phyloP scores from a whole-genome alignment of 2,329 filamentous ascomycete genomes.

The Teratosphaeria zuluensis region DNA sequence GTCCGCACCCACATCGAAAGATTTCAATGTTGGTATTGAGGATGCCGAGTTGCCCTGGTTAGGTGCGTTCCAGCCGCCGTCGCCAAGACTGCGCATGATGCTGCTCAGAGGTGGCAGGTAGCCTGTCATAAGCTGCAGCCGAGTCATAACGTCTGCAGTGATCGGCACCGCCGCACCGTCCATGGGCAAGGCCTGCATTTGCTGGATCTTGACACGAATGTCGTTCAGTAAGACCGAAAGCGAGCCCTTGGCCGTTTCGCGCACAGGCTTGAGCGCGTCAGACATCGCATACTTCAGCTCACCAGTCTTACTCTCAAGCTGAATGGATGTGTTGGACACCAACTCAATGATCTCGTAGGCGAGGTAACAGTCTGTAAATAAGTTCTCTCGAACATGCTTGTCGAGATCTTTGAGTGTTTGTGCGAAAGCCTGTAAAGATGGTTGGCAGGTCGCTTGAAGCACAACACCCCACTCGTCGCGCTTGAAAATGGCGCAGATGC shows the following conservation, averaged over 20 bases:
- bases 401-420: conserved; percentile 84
- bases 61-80: conserved; percentile 71
- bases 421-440: conserved; percentile 69
- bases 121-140: conserved; percentile 75
- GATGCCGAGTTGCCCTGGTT: conserved; percentile 49
- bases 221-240: conserved; percentile 77
- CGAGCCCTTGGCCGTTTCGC: conserved; percentile 84
- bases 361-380: conserved; percentile 85
- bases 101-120: conserved; percentile 80
- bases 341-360: conserved; percentile 94
- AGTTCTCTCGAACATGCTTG: conserved; percentile 73
- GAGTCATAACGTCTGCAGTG: conserved; percentile 74
- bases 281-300: conserved; percentile 76
- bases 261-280: conserved; percentile 77
- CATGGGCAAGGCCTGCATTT: conserved; percentile 57
- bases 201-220: conserved; percentile 58
- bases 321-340: conserved; percentile 66
- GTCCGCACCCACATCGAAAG: conserved; percentile 82
- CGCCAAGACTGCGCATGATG: conserved; percentile 83
- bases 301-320: conserved; percentile 71
- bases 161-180: conserved; percentile 73
- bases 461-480: conserved; percentile 75
- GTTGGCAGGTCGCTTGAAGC: conserved; percentile 68
- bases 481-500: conserved; percentile 76
- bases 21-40: conserved; percentile 59